Evolutionary conservation across 2,329 filamentous ascomycete species (phyloP).

Genomic region (Venturia pyrina): DNA sequence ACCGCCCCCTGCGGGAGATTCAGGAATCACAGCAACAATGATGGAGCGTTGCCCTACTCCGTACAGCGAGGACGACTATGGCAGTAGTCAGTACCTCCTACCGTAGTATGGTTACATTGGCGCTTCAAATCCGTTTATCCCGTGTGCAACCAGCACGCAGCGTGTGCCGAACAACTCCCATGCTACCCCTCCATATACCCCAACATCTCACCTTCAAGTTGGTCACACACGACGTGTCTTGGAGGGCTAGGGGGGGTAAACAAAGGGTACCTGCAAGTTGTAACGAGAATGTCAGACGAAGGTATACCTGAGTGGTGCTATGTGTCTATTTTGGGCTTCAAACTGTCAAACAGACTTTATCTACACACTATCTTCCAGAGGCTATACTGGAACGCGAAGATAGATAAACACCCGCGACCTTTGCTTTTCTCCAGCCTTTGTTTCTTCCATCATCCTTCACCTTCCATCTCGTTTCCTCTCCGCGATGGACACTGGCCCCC

Average conservation of each 20-base stretch:
- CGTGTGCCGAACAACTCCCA: too few relatives aligned
- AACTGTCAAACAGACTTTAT: background rate
- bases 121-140: background rate
- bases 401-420: background rate
- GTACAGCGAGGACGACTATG: background rate
- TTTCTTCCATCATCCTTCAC: background rate
- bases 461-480: background rate
- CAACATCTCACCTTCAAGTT: background rate
- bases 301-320: background rate
- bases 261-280: background rate
- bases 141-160: background rate
- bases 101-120: constrained; percentile 1
- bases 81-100: too few relatives aligned
- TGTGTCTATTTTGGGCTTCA: background rate
- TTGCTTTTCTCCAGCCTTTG: background rate
- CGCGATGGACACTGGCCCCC: background rate
- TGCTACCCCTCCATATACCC: background rate
- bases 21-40: too few relatives aligned
- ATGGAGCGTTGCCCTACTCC: background rate
- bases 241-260: background rate
- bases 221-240: constrained; percentile 3
- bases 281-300: background rate
- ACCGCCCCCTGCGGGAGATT: background rate
- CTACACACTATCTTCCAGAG: background rate
- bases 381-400: too few relatives aligned